Conservation (phyloP, 2,329 filamentous ascomycete species). For the Alternaria sp. region DNA sequence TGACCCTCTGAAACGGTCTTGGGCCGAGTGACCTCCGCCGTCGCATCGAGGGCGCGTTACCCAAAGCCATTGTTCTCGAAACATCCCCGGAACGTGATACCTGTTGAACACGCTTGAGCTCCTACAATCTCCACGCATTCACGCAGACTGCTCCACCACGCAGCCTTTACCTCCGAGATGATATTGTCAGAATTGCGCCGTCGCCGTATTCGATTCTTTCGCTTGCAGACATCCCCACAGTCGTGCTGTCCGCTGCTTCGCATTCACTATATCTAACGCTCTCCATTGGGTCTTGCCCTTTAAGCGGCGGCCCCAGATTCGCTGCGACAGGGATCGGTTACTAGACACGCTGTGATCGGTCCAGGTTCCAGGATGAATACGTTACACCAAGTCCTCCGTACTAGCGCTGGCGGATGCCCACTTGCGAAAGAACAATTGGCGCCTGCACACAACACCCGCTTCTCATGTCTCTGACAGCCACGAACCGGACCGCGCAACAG, state of each 20-base stretch:
- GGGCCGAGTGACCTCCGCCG: slow-evolving; percentile 1
- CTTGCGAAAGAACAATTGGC: slow-evolving; percentile 16
- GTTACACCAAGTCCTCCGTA: slow-evolving; percentile 28
- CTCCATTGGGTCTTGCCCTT: slow-evolving; percentile 23
- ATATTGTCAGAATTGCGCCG: neutral
- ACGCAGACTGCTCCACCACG: neutral
- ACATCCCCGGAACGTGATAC: slow-evolving; percentile 17
- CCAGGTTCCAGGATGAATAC: slow-evolving; percentile 18
- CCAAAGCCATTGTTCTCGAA: slow-evolving; percentile 14
- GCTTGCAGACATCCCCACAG: neutral
- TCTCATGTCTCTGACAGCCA: slow-evolving; percentile 17
- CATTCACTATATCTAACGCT: slow-evolving; percentile 4
- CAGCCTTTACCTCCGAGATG: neutral
- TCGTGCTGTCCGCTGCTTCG: slow-evolving; percentile 7
- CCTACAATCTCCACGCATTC: slow-evolving; percentile 20
- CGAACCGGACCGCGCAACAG: slow-evolving; percentile 1
- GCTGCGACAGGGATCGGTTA: slow-evolving; percentile 29
- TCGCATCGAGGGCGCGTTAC: neutral
- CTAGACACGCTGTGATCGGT: slow-evolving; percentile 20
- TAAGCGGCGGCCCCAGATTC: slow-evolving; percentile 29
- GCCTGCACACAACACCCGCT: slow-evolving; percentile 19
- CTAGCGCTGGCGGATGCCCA: slow-evolving; percentile 20
- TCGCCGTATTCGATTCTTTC: neutral
- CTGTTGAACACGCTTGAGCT: slow-evolving; percentile 14
- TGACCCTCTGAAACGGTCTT: slow-evolving; percentile 18